A percentile compares a stretch with the other conserved stretches of the same genome.
Conservation (phyloP, 1,284 basidiomycete species). For the Malassezia pachydermatis region DNA sequence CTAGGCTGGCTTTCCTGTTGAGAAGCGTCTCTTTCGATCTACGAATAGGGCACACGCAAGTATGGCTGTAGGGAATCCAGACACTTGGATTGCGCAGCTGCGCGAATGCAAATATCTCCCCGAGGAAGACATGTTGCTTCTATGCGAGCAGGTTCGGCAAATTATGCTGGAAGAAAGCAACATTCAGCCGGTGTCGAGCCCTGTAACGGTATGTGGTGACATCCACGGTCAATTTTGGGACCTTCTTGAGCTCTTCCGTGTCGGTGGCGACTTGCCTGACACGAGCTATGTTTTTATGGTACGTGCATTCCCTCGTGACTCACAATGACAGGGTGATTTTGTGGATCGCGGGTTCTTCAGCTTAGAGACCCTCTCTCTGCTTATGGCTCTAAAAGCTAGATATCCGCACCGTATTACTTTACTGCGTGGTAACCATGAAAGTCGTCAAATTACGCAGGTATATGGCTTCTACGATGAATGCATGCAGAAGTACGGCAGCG, state of each 20-base stretch:
- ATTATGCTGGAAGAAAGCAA: constrained; percentile 89
- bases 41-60: no score
- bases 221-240: constrained; percentile 97
- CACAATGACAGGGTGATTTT: constrained; percentile 69
- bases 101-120: constrained; percentile 75
- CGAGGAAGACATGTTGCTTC: constrained; percentile 77
- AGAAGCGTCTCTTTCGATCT: no score
- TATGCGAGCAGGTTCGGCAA: constrained; percentile 73
- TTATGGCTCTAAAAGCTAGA: constrained; percentile 80
- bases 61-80: constrained; percentile 29
- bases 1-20: no score
- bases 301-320: constrained; percentile 18
- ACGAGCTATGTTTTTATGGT: constrained; percentile 98
- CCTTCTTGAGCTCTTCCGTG: constrained; percentile 73
- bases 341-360: constrained; percentile 94
- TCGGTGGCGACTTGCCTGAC: constrained; percentile 74
- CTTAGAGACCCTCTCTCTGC: constrained; percentile 82
- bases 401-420: constrained; percentile 87
- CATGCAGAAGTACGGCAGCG: constrained; percentile 70
- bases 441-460: constrained; percentile 90
- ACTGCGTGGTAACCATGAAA: constrained; percentile 87
- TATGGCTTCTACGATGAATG: constrained; percentile 71
- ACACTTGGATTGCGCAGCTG: constrained; percentile 55
- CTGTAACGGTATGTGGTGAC: constrained; percentile 85
- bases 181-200: constrained; percentile 80